Evolutionary conservation across 306 rosid genomes (phyloP).

Genomic region (Arachis hypogaea): DNA sequence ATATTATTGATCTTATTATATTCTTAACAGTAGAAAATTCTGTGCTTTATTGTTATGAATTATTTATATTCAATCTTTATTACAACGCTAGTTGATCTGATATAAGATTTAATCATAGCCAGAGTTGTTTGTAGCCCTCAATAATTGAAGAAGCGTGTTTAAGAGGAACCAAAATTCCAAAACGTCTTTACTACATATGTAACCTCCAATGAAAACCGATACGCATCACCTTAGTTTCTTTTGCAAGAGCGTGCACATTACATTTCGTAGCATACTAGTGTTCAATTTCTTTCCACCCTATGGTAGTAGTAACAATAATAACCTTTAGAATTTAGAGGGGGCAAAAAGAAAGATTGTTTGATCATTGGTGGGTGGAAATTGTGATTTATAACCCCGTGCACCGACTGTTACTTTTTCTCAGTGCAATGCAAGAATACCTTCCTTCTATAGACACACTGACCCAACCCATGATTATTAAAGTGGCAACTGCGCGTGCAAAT

Average conservation of each 20-base stretch:
- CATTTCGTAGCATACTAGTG: slow-evolving; percentile 2
- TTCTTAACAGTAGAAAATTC: no score
- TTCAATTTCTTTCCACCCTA: slow-evolving; percentile 26
- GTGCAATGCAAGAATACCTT: slow-evolving; percentile 19
- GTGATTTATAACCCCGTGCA: slow-evolving; percentile 42
- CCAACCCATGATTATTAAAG: slow-evolving; percentile 33
- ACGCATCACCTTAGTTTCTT: no score
- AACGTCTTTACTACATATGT: no score
- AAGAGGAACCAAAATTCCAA: no score
- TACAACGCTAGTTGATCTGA: no score
- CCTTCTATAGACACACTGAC: slow-evolving; percentile 32
- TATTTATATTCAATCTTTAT: no score
- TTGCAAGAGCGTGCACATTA: slow-evolving; percentile 10
- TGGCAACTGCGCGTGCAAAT: slow-evolving; percentile 60
- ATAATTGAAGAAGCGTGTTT: no score
- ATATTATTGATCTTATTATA: no score
- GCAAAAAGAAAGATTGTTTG: slow-evolving; percentile 15
- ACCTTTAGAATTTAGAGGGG: slow-evolving; percentile 12
- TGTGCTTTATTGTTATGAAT: no score
- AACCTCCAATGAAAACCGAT: no score
- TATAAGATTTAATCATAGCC: no score
- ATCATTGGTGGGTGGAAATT: slow-evolving; percentile 44
- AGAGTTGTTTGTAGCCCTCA: no score
- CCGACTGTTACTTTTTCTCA: slow-evolving; percentile 51
- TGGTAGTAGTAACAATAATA: slow-evolving; percentile 38